Evolutionary conservation across 805 yeast genomes (phyloP), one percentile per base, ranked within the genome.

Genomic region (Metschnikowia similis): DNA sequence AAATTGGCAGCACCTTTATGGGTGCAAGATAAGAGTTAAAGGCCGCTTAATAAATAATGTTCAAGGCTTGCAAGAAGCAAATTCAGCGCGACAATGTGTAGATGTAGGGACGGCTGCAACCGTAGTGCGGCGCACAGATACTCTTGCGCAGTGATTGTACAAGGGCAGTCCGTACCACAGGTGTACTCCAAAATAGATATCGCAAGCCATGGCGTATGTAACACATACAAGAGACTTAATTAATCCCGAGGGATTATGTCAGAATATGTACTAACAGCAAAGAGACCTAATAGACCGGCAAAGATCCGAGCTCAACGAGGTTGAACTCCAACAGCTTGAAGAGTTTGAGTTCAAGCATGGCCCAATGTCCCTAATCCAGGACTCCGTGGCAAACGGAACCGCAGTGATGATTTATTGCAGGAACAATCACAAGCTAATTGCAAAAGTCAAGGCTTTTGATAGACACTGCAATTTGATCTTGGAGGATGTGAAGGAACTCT

Each of bases 381-480:
- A 84, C 41, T 90, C 98, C 0, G 85, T 89, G 37, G 78, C 83
- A 52, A 78, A 82, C 48, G 84, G 83, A 46, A 78, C 87, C 2
- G 89, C 89, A 27, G 89, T 94, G 4, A 80, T 94, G 51, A 87
- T 94, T 52, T 88, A 96, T 17, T 80, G 96, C 52, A 79, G 99
- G 62, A 94, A 94, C 66, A 91, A 92, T 66, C 97, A 91, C 64
- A 94, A 94, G 68, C 75, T 94, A 37, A 79, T 94, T 30, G 96
- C 91, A 1, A 82, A 88, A 56, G 94, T 94, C 45, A 87, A 87
- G 62, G 97, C 98, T 0, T 94, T 90, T 66, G 99, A 94, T 66
- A 83, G 96, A 63, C 99, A 94, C 69, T 86, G 96, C 55, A 94
- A 94, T 67, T 81, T 94, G 87, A 85, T 94, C 8, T 72, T 94